A percentile compares a stretch with the other conserved stretches of the same genome.
Evolutionary conservation across 768 basidiomycete genomes (phyloP).

Genomic region (Tylopilus rubrobrunneus): DNA sequence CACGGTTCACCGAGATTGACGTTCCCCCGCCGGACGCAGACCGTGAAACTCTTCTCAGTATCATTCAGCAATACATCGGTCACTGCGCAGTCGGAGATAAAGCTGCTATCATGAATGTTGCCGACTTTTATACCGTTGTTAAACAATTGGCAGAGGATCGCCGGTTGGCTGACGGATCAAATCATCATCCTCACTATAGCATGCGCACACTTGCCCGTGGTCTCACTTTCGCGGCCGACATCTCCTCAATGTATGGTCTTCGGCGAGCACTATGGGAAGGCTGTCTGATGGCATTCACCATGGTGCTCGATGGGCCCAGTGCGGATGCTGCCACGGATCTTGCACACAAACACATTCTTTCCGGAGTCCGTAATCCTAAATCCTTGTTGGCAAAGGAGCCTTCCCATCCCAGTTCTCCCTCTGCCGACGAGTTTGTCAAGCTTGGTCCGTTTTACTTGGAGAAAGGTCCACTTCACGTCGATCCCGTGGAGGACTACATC

Average conservation of each 20-base stretch:
- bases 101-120: constrained; percentile 82
- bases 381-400: constrained; percentile 76
- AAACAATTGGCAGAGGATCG: constrained; percentile 71
- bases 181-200: constrained; percentile 91
- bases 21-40: constrained; percentile 94
- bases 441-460: constrained; percentile 91
- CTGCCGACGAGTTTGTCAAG: constrained; percentile 62
- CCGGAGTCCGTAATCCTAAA: constrained; percentile 72
- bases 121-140: constrained; percentile 83
- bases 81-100: constrained; percentile 80
- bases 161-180: constrained; percentile 88
- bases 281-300: constrained; percentile 96
- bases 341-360: constrained; percentile 74
- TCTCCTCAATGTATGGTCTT: constrained; percentile 70
- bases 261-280: constrained; percentile 94
- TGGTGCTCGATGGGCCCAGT: constrained; percentile 80
- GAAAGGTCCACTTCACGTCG: constrained; percentile 63
- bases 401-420: constrained; percentile 41
- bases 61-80: constrained; percentile 88
- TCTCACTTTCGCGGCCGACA: constrained; percentile 84
- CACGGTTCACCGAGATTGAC: constrained; percentile 92
- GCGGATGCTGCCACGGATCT: constrained; percentile 60
- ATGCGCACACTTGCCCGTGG: constrained; percentile 94
- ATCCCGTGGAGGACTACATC: constrained; percentile 78
- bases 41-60: constrained; percentile 80